Conservation (phyloP, 139 green algal genomes). For the Nannochloris sp. region DNA sequence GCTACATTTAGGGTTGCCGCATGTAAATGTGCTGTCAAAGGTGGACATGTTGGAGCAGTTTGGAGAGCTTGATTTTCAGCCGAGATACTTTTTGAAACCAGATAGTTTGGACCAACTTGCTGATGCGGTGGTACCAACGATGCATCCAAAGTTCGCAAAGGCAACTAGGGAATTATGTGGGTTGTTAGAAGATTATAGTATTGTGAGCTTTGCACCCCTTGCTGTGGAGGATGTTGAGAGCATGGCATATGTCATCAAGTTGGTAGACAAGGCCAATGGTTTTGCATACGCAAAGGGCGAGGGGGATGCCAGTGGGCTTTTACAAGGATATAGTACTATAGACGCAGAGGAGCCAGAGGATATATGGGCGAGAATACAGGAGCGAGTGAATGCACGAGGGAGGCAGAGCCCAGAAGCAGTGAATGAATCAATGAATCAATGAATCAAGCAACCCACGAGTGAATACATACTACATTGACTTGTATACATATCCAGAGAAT, state of each 20-base stretch:
- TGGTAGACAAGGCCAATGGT: constrained; percentile 72
- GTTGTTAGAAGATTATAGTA: constrained; percentile 77
- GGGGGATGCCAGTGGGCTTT: background rate
- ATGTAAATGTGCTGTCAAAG: constrained; percentile 79
- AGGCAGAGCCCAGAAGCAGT: no score
- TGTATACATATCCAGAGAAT: constrained; percentile 5
- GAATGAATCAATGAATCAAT: background rate
- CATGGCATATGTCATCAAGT: constrained; percentile 39
- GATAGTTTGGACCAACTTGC: constrained; percentile 75
- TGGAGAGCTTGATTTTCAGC: constrained; percentile 76
- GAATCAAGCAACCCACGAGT: background rate
- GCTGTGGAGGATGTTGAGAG: constrained; percentile 67
- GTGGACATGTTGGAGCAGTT: constrained; percentile 80
- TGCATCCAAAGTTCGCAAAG: constrained; percentile 19
- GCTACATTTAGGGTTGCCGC: constrained; percentile 91
- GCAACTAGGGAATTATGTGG: constrained; percentile 24
- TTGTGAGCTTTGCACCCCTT: constrained; percentile 79
- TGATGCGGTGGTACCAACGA: constrained; percentile 32
- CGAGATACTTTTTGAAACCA: constrained; percentile 83
- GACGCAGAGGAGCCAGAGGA: constrained; percentile 8
- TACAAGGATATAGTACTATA: constrained; percentile 16
- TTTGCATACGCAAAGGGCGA: constrained; percentile 43
- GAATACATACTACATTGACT: background rate
- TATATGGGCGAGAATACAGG: constrained; percentile 27
- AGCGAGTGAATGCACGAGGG: constrained; percentile 1